Percentiles rank a stretch among this genome's conserved stretches.
Evolutionary conservation across 2,329 filamentous ascomycete genomes (phyloP).

Genomic region (Paecilomyces sp.): DNA sequence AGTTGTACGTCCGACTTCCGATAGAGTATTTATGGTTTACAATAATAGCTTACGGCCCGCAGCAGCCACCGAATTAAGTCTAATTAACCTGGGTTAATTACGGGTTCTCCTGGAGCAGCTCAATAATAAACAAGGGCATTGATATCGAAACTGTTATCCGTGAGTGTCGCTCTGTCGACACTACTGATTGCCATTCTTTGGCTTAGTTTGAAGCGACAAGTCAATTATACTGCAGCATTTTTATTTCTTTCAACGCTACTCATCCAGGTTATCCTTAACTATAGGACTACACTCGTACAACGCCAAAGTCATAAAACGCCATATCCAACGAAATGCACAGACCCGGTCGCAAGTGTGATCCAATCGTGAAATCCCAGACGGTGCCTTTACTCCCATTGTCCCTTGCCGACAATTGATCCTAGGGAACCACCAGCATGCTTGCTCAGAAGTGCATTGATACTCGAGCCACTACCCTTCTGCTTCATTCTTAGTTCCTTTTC

Average conservation of each 20-base stretch:
- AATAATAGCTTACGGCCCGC: background rate
- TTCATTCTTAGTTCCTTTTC: slow-evolving; percentile 47
- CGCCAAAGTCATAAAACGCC: background rate
- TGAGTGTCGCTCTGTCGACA: no score
- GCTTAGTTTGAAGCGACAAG: no score
- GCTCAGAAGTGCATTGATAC: slow-evolving; percentile 28
- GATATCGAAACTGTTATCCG: no score
- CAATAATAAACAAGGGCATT: background rate
- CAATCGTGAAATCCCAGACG: background rate
- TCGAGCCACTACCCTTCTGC: slow-evolving; percentile 34
- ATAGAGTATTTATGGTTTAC: background rate
- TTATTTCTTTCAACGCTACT: background rate
- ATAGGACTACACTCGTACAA: background rate
- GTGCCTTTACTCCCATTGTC: slow-evolving; percentile 33
- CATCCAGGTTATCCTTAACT: background rate
- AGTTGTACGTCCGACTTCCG: no score
- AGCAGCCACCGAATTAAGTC: background rate
- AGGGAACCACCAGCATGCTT: slow-evolving; percentile 32
- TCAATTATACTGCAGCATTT: no score
- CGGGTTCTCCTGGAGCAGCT: background rate
- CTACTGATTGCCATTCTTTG: no score
- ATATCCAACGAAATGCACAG: background rate
- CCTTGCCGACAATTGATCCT: slow-evolving; percentile 26
- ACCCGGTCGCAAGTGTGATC: background rate
- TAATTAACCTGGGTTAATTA: background rate